Percentiles rank a stretch among this genome's conserved stretches.
phyloP scores from a whole-genome alignment of 2,329 filamentous ascomycete species.

The Fusarium sp. region DNA sequence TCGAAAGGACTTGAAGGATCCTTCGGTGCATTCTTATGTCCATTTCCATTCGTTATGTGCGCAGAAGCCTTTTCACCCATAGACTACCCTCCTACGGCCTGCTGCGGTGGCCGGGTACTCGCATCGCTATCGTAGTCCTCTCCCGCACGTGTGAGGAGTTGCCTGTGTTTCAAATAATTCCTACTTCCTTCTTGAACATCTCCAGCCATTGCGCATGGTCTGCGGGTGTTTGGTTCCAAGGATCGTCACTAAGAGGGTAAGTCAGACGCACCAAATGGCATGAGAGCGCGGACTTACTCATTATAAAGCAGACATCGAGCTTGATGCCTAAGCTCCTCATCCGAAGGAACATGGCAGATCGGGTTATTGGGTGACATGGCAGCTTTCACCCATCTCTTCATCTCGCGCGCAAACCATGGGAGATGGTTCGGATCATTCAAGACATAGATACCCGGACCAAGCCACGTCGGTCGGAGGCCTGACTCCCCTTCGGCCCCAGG shows the following conservation, averaged over 20 bases:
- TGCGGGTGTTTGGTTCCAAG: conserved; percentile 66
- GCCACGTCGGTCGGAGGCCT: conserved; percentile 22
- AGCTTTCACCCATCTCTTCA: conserved; percentile 41
- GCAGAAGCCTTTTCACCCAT: conserved; percentile 4
- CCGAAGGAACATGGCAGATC: conserved; percentile 46
- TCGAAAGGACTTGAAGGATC: conserved; percentile 46
- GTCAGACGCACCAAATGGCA: not conserved
- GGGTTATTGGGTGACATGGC: conserved; percentile 48
- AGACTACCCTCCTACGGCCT: not conserved
- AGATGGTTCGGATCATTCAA: conserved; percentile 42
- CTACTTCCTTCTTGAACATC: conserved; percentile 63
- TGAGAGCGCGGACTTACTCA: conserved; percentile 30
- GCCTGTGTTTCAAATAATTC: conserved; percentile 46
- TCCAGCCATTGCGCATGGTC: conserved; percentile 66
- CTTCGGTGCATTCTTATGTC: conserved; percentile 27
- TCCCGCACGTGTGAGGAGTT: no score
- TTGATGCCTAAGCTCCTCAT: conserved; percentile 48
- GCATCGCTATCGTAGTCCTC: no score
- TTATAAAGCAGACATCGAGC: conserved; percentile 48
- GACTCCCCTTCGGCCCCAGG: not conserved
- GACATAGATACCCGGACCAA: conserved; percentile 25
- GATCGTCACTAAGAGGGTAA: conserved; percentile 57
- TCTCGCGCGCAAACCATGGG: conserved; percentile 36
- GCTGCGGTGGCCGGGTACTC: no score
- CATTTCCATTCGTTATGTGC: conserved; percentile 29